These are phyloP conservation scores for Lonicera japonica DNA, from an alignment of 129 eudicot genomes.

Conservation along the genomic window DNA sequence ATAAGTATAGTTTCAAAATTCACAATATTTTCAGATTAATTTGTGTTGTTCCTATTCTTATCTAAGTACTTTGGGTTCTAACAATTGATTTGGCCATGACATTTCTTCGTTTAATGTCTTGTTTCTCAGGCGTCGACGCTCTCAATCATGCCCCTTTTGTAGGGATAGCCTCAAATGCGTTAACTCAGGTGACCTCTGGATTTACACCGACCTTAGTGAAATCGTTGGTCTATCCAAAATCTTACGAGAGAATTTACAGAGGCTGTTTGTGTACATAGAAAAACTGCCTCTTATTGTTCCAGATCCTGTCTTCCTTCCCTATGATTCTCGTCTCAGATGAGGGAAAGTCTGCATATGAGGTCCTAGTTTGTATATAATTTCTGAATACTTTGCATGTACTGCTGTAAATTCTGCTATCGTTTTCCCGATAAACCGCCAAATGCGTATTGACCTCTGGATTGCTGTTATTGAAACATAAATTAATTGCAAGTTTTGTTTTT, in stretches of 20 bases:
- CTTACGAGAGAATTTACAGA: conserved; percentile 40
- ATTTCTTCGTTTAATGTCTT: too few relatives aligned
- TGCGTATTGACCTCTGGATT: background rate
- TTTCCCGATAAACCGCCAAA: too few relatives aligned
- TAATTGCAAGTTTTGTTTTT: background rate
- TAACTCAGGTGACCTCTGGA: conserved; percentile 59
- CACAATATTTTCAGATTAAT: too few relatives aligned
- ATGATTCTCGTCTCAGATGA: conserved; percentile 38
- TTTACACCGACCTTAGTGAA: conserved; percentile 43
- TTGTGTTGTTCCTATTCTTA: too few relatives aligned
- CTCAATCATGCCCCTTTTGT: conserved; percentile 79
- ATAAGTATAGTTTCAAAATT: too few relatives aligned
- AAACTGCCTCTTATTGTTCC: conserved; percentile 56
- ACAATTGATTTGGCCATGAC: too few relatives aligned
- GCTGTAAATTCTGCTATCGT: background rate
- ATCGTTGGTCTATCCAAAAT: conserved; percentile 36
- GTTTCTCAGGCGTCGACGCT: conserved; percentile 45
- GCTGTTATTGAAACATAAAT: background rate
- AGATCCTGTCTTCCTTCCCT: conserved; percentile 20
- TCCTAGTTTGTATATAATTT: background rate
- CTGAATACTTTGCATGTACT: background rate
- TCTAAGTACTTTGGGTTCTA: too few relatives aligned
- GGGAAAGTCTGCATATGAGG: background rate
- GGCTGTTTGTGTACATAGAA: conserved; percentile 65
- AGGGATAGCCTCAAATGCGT: conserved; percentile 57